Percentiles rank a stretch among this genome's conserved stretches.
Conservation (phyloP, 2,329 filamentous ascomycete species). For the Xylariaceae sp. region DNA sequence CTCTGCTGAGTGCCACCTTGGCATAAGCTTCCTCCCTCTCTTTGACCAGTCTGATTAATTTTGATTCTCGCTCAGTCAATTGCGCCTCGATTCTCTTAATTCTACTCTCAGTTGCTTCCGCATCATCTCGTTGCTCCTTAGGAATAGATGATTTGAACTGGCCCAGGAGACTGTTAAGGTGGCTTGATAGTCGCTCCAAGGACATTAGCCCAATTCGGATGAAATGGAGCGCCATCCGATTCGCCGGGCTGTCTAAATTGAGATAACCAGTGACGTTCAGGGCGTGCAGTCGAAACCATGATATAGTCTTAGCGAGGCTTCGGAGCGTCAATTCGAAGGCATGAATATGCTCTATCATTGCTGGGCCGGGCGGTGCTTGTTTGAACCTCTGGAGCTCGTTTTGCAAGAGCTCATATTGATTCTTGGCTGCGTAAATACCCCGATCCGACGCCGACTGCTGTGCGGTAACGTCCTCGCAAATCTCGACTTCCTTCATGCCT, state of each 20-base stretch:
- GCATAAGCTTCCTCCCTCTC: neutral
- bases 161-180: neutral
- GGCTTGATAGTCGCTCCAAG: neutral
- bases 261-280: neutral
- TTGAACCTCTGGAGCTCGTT: neutral
- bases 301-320: conserved; percentile 5
- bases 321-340: conserved; percentile 1
- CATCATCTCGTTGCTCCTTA: neutral
- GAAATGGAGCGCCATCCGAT: conserved; percentile 1
- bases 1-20: neutral
- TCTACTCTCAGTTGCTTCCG: neutral
- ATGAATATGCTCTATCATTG: conserved; percentile 1
- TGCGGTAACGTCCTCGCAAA: conserved; percentile 1
- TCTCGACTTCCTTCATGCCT: conserved; percentile 7
- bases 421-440: neutral
- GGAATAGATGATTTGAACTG: neutral
- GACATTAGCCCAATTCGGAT: conserved; percentile 6
- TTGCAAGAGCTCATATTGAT: neutral
- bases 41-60: neutral
- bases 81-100: neutral
- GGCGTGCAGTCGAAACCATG: conserved; percentile 2
- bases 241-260: neutral
- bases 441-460: neutral
- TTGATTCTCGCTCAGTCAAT: neutral
- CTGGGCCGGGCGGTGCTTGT: neutral